Percentiles rank a stretch among this genome's conserved stretches.
Conservation (phyloP, 2,329 filamentous ascomycete genomes). For the Diplodia corticola region DNA sequence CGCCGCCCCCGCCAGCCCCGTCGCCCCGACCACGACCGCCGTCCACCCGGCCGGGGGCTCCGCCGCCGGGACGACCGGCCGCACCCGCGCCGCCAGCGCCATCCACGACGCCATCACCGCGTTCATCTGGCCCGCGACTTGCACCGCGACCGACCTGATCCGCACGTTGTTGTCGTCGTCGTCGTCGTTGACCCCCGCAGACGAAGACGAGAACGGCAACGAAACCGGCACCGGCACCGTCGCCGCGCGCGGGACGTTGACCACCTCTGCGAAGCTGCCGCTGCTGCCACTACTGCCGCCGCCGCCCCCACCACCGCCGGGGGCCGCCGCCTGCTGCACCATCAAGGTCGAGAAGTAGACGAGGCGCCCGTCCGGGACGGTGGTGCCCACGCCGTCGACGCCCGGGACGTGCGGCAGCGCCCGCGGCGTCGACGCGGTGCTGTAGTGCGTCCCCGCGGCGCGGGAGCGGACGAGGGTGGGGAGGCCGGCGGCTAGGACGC, state of each 20-base stretch:
- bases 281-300: too few species aligned
- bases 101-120: conserved; percentile 60
- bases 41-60: conserved; percentile 44
- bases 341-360: conserved; percentile 55
- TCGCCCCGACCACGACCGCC: conserved; percentile 56
- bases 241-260: conserved; percentile 49
- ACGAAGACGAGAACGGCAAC: too few species aligned
- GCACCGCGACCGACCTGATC: conserved; percentile 52
- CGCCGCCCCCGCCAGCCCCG: conserved; percentile 53
- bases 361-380: conserved; percentile 44
- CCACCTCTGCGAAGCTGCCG: conserved; percentile 50
- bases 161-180: too few species aligned
- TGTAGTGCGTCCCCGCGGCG: conserved; percentile 58
- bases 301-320: too few species aligned
- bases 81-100: conserved; percentile 53
- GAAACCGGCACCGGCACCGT: conserved; percentile 46
- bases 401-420: conserved; percentile 54
- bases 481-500: conserved; percentile 54
- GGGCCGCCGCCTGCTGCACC: too few species aligned
- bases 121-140: conserved; percentile 57
- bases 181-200: too few species aligned
- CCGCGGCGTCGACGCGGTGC: conserved; percentile 25
- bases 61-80: too few species aligned
- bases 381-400: conserved; percentile 54
- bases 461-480: conserved; percentile 57